phyloP scores from a whole-genome alignment of 345 rosid species.

The Rhodamnia argentea region DNA sequence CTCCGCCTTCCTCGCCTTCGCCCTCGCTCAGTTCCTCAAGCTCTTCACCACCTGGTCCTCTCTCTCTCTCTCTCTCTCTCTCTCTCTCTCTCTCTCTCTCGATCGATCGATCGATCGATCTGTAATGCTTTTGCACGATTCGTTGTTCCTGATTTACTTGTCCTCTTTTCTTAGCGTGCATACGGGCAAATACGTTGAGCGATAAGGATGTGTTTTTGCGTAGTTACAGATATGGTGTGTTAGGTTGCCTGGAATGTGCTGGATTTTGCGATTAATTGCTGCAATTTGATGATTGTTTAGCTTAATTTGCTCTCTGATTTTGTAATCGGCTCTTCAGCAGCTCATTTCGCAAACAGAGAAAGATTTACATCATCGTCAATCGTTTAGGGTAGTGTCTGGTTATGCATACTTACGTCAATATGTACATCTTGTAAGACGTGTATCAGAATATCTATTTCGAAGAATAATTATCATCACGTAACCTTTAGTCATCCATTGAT shows the following conservation, averaged over 20 bases:
- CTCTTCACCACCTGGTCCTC: slow-evolving; percentile 73
- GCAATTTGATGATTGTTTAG: neutral
- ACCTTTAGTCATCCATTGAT: neutral
- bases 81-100: neutral
- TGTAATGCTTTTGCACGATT: neutral
- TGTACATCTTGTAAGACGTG: neutral
- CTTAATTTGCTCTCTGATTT: neutral
- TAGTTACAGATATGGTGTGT: neutral
- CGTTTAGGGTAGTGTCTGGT: neutral
- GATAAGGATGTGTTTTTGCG: neutral
- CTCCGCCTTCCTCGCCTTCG: slow-evolving; percentile 83
- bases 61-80: neutral
- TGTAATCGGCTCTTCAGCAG: neutral
- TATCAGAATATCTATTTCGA: neutral
- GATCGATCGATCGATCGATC: neutral
- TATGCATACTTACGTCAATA: neutral
- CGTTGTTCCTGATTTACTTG: neutral
- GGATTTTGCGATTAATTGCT: neutral
- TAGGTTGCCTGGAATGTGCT: neutral
- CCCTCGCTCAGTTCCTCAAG: slow-evolving; percentile 95
- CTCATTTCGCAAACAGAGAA: neutral
- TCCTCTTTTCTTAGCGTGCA: neutral
- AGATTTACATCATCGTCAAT: neutral
- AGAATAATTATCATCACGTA: neutral
- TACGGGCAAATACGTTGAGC: neutral